Conservation (phyloP, 2,329 filamentous ascomycete genomes). For the Epichloe gansuensis region DNA sequence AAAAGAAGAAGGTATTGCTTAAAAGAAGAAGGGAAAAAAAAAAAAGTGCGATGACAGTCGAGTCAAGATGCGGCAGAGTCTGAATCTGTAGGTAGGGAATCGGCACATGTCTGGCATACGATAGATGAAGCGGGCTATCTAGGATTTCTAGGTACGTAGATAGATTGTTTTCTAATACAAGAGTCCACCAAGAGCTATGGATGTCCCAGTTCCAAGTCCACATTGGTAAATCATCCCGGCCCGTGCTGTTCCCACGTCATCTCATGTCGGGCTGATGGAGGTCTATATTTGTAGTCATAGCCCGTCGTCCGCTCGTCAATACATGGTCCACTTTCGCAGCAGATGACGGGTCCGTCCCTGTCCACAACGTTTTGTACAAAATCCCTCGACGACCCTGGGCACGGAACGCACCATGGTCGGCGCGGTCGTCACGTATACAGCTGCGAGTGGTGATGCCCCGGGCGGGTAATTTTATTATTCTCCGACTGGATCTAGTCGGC, state of each 20-base stretch:
- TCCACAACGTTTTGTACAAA: no score
- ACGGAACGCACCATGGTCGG: no score
- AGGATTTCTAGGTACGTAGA: slow-evolving; percentile 4
- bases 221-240: no score
- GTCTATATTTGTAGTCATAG: slow-evolving; percentile 11
- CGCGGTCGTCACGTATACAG: no score
- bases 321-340: no score
- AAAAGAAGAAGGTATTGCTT: neutral
- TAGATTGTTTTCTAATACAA: slow-evolving; percentile 3
- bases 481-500: slow-evolving; percentile 25
- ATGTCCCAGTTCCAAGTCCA: no score
- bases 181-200: neutral
- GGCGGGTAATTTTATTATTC: slow-evolving; percentile 16
- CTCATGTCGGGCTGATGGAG: slow-evolving; percentile 17
- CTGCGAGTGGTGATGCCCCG: neutral
- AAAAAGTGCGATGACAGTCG: neutral
- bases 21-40: neutral
- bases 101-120: neutral
- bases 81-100: neutral
- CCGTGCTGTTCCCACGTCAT: no score
- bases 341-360: no score
- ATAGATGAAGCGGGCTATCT: slow-evolving; percentile 4
- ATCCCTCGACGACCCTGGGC: no score
- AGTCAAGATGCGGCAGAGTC: neutral
- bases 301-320: slow-evolving; percentile 10